Percentiles rank a stretch among this genome's conserved stretches.
Conservation (phyloP, 345 rosid species). For the Boechera stricta region DNA sequence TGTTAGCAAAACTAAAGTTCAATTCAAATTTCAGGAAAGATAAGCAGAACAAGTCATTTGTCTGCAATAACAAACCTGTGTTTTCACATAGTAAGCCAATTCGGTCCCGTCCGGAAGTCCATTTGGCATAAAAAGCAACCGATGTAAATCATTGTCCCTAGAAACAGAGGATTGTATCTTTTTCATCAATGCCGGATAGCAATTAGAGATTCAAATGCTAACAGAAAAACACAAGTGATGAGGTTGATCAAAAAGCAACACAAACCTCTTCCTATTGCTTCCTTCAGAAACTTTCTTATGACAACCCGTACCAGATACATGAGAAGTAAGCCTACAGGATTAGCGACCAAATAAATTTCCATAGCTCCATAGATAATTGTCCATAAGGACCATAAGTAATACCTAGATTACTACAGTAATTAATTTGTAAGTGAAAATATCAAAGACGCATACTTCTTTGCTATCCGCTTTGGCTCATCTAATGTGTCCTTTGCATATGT, state of each 20-base stretch:
- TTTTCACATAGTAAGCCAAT: slow-evolving; percentile 82
- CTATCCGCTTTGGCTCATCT: slow-evolving; percentile 52
- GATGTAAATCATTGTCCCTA: slow-evolving; percentile 97
- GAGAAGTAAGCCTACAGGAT: slow-evolving; percentile 57
- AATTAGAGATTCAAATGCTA: slow-evolving; percentile 19
- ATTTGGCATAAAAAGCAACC: slow-evolving; percentile 88
- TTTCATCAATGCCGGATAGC: slow-evolving; percentile 10
- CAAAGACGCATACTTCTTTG: slow-evolving; percentile 57
- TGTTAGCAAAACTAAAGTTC: slow-evolving; percentile 10
- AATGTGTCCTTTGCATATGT: slow-evolving; percentile 37
- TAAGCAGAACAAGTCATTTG: slow-evolving; percentile 2
- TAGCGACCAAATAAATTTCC: slow-evolving; percentile 19
- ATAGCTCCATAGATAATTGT: not conserved
- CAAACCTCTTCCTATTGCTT: slow-evolving; percentile 70
- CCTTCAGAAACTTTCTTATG: slow-evolving; percentile 73
- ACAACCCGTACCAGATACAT: slow-evolving; percentile 44
- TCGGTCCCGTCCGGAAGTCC: slow-evolving; percentile 96
- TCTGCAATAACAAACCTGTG: slow-evolving; percentile 62
- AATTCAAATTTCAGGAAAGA: slow-evolving; percentile 6
- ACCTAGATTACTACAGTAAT: not conserved
- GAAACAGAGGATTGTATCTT: slow-evolving; percentile 27
- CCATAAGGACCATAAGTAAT: slow-evolving; percentile 6
- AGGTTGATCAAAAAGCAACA: slow-evolving; percentile 27
- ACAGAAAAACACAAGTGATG: slow-evolving; percentile 15
- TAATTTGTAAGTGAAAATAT: slow-evolving; percentile 21